A percentile compares a stretch with the other conserved stretches of the same genome.
These are phyloP conservation scores for Tetrahymena borealis DNA, from an alignment of 73 alveolate species.

Conservation along the genomic window DNA sequence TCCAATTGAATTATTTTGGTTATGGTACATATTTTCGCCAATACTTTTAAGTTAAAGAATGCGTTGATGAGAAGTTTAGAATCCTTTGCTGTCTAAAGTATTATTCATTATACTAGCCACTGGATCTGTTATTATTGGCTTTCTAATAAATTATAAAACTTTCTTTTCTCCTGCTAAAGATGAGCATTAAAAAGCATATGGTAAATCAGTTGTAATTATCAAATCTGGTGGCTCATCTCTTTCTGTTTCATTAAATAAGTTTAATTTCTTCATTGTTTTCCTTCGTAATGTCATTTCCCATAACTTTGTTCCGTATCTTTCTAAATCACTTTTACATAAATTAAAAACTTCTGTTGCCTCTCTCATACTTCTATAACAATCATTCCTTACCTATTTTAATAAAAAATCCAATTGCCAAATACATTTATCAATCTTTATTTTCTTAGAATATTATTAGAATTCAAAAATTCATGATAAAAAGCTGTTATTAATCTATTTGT, in stretches of 20 bases:
- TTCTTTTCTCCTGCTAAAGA: neutral
- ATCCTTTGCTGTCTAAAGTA: neutral
- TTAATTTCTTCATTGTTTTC: neutral
- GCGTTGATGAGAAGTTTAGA: neutral
- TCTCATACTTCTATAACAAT: neutral
- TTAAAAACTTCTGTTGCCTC: neutral
- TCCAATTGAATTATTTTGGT: neutral
- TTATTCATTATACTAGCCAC: neutral
- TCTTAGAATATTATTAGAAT: too few relatives aligned
- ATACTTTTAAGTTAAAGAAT: neutral
- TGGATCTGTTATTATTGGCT: neutral
- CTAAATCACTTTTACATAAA: neutral
- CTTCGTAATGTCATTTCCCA: neutral
- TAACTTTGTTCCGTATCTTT: neutral
- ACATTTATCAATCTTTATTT: too few relatives aligned
- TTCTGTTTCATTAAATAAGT: neutral
- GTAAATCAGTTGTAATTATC: neutral
- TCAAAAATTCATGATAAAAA: too few relatives aligned
- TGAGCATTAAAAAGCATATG: neutral
- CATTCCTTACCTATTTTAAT: neutral
- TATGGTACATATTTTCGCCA: neutral
- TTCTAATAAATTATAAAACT: neutral
- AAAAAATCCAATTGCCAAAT: too few relatives aligned
- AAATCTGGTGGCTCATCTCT: neutral
- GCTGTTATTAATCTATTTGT: too few relatives aligned